Evolutionary conservation across 495 filamentous ascomycete species (phyloP).

Genomic region (Penicillium maclennaniae): DNA sequence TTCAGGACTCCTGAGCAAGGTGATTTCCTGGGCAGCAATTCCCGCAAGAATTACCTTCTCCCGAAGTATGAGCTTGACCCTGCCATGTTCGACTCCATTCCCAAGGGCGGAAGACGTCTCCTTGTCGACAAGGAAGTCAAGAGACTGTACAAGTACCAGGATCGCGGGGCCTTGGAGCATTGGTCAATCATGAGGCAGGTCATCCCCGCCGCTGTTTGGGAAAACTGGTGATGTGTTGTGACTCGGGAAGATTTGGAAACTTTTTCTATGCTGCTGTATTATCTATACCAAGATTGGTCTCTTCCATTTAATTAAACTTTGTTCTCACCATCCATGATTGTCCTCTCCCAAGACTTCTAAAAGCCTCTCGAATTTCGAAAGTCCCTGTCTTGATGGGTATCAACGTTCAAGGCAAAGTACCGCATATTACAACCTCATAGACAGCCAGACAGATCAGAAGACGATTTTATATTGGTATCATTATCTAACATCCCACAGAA

Average conservation of each 20-base stretch:
- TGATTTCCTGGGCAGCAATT: conserved; percentile 70
- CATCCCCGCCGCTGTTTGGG: conserved; percentile 75
- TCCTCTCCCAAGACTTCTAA: background rate
- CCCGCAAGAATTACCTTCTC: conserved; percentile 62
- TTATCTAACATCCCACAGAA: conserved; percentile 30
- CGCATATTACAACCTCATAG: background rate
- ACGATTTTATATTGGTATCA: conserved; percentile 31
- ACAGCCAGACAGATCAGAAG: background rate
- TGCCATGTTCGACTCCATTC: conserved; percentile 39
- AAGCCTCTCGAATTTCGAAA: too few relatives aligned
- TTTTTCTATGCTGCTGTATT: background rate
- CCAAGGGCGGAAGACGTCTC: conserved; percentile 25
- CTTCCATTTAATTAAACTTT: background rate
- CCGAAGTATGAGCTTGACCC: conserved; percentile 71
- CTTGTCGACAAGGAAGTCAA: conserved; percentile 42
- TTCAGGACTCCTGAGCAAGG: conserved; percentile 64
- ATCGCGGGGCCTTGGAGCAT: conserved; percentile 71
- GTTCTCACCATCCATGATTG: background rate
- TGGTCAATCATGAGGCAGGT: conserved; percentile 90
- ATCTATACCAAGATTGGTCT: background rate
- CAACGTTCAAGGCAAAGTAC: too few relatives aligned
- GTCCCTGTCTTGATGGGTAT: too few relatives aligned
- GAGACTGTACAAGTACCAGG: conserved; percentile 64
- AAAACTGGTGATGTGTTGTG: conserved; percentile 63
- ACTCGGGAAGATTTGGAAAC: background rate